Base-by-base conservation (phyloP, 768 basidiomycete species). In the Amanita phalloides region DNA sequence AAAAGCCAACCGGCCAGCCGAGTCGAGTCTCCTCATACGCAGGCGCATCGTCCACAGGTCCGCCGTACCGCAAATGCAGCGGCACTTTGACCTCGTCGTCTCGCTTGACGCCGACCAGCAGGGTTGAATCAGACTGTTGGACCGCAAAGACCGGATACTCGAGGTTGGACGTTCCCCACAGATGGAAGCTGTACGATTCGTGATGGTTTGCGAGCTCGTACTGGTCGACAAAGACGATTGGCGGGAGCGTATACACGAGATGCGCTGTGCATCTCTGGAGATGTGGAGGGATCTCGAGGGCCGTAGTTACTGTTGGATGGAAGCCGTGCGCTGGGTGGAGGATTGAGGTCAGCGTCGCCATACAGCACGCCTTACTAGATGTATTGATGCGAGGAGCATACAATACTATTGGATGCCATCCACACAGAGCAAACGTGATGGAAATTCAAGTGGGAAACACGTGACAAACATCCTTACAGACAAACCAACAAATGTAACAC, bases 21-120 rank as follows among this genome's bases (percentile, higher is more conserved):
- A 76, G 54, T 21, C 60, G 56, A 28, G 64, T 64, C 6, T 56
- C 54, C 53, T 66, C 50, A 28, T 51, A 25, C 35, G 44, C 37
- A 41, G 8, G 11, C 23, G 6, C 14, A 14, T 26, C 33, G 26
- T 17, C 17, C 21, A 59, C 57, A 30, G 65, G 65, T 17, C 61
- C 51, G 5, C 70, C 74, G 55, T 76, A 78, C 10, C 76, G 71
- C 23, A 73, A 53, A 52, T 78, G 76, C 45, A 78, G 60, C 13
- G 76, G 76, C 9, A 78, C 62, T 25, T 68, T 63, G 9, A 76
- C 63, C 20, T 65, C 59, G 2, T 68, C 5, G 14, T 45, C 57
- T 14, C 49, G 23, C 1, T 46, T 51, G 8, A 64, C 45, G 36
- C 62, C 61, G 9, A 71, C 45, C 11, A 70, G 69, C 49, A 45